Percentiles rank a stretch among this genome's conserved stretches.
Evolutionary conservation across 2,329 filamentous ascomycete species (phyloP).

Genomic region (Fusarium setosum): DNA sequence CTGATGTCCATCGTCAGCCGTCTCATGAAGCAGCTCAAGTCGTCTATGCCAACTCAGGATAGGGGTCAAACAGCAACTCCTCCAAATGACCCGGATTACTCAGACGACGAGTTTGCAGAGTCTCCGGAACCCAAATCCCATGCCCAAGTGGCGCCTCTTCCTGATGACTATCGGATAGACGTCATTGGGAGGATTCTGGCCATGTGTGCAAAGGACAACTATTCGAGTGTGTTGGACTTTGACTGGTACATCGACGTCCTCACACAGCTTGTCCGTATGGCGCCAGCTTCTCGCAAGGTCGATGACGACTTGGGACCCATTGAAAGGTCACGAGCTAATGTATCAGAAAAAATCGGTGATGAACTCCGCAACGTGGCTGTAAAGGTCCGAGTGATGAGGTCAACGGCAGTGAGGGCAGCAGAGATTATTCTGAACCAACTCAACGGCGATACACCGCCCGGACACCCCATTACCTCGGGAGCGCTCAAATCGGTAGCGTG

Average conservation of each 20-base stretch:
- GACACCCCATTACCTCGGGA: slow-evolving; percentile 69
- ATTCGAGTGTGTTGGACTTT: slow-evolving; percentile 87
- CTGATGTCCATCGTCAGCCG: slow-evolving; percentile 86
- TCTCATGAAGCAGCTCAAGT: slow-evolving; percentile 86
- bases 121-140: slow-evolving; percentile 45
- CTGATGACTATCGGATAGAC: slow-evolving; percentile 86
- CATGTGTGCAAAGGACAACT: slow-evolving; percentile 92
- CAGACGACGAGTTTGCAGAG: slow-evolving; percentile 60
- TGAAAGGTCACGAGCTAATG: slow-evolving; percentile 50
- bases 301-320: slow-evolving; percentile 51
- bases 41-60: slow-evolving; percentile 65
- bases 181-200: slow-evolving; percentile 85
- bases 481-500: slow-evolving; percentile 83
- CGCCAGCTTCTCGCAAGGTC: slow-evolving; percentile 60
- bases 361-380: slow-evolving; percentile 93
- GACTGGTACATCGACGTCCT: slow-evolving; percentile 97
- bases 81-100: slow-evolving; percentile 58
- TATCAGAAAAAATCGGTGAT: slow-evolving; percentile 80
- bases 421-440: slow-evolving; percentile 77
- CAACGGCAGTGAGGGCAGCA: slow-evolving; percentile 84
- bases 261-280: slow-evolving; percentile 82
- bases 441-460: slow-evolving; percentile 61
- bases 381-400: slow-evolving; percentile 85
- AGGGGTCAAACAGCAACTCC: slow-evolving; percentile 55
- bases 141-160: slow-evolving; percentile 69